These are phyloP conservation scores for Globisporangium heterothallicum DNA, from an alignment of 352 stramenopile genomes.

Conservation along the genomic window DNA sequence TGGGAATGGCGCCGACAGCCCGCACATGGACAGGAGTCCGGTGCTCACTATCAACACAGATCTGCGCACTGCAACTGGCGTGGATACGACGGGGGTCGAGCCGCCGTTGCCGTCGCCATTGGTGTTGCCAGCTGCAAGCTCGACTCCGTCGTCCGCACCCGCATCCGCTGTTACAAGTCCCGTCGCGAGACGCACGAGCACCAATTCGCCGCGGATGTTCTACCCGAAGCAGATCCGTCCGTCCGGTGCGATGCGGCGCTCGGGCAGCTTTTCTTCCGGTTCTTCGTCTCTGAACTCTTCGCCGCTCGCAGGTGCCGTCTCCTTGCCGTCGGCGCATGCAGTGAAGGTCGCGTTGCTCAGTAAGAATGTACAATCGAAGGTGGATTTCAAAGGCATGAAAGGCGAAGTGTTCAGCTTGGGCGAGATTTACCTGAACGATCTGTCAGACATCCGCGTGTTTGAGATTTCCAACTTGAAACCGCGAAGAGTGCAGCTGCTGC, in stretches of 20 bases:
- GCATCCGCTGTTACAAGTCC: neutral
- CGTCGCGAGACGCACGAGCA: neutral
- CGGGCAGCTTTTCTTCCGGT: slow-evolving; percentile 15
- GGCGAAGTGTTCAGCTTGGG: slow-evolving; percentile 59
- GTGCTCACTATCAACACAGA: slow-evolving; percentile 15
- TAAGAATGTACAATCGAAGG: slow-evolving; percentile 46
- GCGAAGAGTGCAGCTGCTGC: slow-evolving; percentile 44
- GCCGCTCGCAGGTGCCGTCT: neutral
- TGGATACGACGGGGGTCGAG: neutral
- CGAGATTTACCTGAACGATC: slow-evolving; percentile 84
- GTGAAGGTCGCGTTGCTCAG: slow-evolving; percentile 54
- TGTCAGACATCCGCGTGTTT: slow-evolving; percentile 80
- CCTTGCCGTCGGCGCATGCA: slow-evolving; percentile 23
- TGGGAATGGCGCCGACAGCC: neutral
- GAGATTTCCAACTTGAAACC: slow-evolving; percentile 67
- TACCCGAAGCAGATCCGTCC: slow-evolving; percentile 8
- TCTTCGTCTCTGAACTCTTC: slow-evolving; percentile 15
- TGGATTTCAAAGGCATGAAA: slow-evolving; percentile 46
- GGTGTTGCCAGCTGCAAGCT: neutral
- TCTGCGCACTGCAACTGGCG: slow-evolving; percentile 1
- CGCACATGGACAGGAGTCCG: neutral
- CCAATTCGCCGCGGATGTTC: slow-evolving; percentile 12
- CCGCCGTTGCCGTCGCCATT: neutral
- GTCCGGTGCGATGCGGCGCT: slow-evolving; percentile 5
- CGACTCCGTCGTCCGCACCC: neutral